Percentiles rank a stretch among this genome's conserved stretches.
phyloP scores from a whole-genome alignment of 2,329 filamentous ascomycete species.

The Rhynchosporium agropyri region DNA sequence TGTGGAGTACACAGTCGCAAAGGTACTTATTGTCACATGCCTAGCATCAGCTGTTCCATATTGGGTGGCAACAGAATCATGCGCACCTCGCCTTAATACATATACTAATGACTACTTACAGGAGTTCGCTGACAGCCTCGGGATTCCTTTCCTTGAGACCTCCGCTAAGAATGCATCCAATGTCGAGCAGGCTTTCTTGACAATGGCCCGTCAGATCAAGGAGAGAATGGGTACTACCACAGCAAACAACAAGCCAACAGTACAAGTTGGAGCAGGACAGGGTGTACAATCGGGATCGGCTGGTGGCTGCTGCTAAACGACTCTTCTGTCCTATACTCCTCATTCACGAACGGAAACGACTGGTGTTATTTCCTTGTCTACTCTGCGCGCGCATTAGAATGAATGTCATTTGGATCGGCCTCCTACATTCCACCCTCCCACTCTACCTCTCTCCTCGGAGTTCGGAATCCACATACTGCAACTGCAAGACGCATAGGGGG shows the following conservation, averaged over 20 bases:
- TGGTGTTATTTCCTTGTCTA: conserved; percentile 33
- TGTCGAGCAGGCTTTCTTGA: conserved; percentile 99
- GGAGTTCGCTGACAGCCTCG: conserved; percentile 98
- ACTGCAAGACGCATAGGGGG: conserved; percentile 31
- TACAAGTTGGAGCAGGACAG: conserved; percentile 93
- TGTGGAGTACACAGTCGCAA: conserved; percentile 98
- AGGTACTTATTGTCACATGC: conserved; percentile 63
- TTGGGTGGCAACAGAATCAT: conserved; percentile 26
- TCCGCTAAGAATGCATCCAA: conserved; percentile 99
- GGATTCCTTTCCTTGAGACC: conserved; percentile 99
- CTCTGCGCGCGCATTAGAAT: conserved; percentile 40
- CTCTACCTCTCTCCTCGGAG: conserved; percentile 22
- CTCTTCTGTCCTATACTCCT: conserved; percentile 24
- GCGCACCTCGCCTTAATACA: not conserved
- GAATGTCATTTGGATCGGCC: conserved; percentile 39
- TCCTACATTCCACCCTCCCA: conserved; percentile 37
- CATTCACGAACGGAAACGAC: conserved; percentile 32
- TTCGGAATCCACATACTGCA: conserved; percentile 33
- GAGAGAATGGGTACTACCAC: conserved; percentile 98
- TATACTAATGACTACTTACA: conserved; percentile 46
- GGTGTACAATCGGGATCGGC: conserved; percentile 86
- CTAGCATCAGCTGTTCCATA: conserved; percentile 32
- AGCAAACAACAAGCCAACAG: conserved; percentile 95
- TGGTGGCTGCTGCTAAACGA: conserved; percentile 84
- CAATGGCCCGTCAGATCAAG: conserved; percentile 99